Conservation (phyloP, 768 basidiomycete species). For the Cystofilobasidium macerans region DNA sequence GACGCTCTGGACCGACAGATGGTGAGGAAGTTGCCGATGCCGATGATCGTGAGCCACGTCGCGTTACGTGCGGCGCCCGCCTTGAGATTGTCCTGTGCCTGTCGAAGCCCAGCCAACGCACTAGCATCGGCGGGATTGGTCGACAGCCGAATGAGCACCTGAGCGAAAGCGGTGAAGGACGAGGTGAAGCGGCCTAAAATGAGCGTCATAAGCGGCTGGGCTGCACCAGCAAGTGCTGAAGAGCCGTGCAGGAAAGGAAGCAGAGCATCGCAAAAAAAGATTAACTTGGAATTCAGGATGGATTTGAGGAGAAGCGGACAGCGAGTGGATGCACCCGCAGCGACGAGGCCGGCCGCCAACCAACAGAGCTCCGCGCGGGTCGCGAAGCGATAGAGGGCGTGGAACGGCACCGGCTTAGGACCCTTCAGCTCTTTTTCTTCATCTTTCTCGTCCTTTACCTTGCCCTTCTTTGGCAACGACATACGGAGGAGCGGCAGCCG, state of each 20-base stretch:
- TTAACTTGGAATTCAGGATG: background rate
- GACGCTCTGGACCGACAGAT: slow-evolving; percentile 40
- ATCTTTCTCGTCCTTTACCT: too few species aligned
- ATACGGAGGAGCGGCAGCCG: too few species aligned
- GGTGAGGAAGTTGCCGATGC: slow-evolving; percentile 60
- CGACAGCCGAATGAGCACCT: background rate
- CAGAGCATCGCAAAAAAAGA: background rate
- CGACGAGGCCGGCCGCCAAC: slow-evolving; percentile 59
- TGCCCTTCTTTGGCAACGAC: too few species aligned
- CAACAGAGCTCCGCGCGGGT: slow-evolving; percentile 58
- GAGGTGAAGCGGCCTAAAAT: slow-evolving; percentile 54
- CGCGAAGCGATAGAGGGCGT: slow-evolving; percentile 50
- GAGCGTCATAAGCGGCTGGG: slow-evolving; percentile 46
- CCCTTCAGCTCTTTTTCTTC: too few species aligned
- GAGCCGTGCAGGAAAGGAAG: background rate
- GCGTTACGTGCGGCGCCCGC: slow-evolving; percentile 45
- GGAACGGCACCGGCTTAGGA: slow-evolving; percentile 37
- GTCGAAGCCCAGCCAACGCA: background rate
- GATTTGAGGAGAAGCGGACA: too few species aligned
- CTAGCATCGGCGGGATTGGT: background rate
- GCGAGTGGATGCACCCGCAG: slow-evolving; percentile 48
- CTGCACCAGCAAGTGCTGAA: too few species aligned
- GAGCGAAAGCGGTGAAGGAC: slow-evolving; percentile 18
- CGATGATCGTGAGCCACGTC: slow-evolving; percentile 50
- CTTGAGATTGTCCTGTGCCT: slow-evolving; percentile 26